Percentiles rank a stretch among this genome's conserved stretches.
Conservation (phyloP, 148 eudicot genomes). For the Talinum fruticosum region DNA sequence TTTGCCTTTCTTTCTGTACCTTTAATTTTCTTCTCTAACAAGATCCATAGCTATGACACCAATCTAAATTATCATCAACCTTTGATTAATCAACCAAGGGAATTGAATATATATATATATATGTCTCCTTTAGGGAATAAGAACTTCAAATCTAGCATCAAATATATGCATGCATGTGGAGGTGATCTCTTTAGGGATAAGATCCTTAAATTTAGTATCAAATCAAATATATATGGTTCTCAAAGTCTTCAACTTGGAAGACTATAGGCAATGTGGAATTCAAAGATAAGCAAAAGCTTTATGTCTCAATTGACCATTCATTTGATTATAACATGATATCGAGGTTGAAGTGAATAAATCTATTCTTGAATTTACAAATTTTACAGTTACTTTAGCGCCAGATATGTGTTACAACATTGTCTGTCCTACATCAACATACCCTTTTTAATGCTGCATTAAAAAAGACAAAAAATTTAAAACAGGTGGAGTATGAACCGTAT, state of each 20-base stretch:
- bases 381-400: too few relatives aligned
- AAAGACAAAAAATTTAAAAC: too few relatives aligned
- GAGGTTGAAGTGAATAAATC: too few relatives aligned
- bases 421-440: too few relatives aligned
- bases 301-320: too few relatives aligned
- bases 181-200: constrained; percentile 1
- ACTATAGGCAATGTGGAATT: not conserved
- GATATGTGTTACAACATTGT: too few relatives aligned
- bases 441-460: too few relatives aligned
- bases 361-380: too few relatives aligned
- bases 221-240: not conserved
- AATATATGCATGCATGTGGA: constrained; percentile 11
- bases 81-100: not conserved
- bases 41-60: not conserved
- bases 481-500: too few relatives aligned
- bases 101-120: not conserved
- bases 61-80: not conserved
- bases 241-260: not conserved
- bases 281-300: not conserved
- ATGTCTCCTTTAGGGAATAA: not conserved
- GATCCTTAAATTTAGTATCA: not conserved
- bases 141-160: not conserved
- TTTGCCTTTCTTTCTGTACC: constrained; percentile 4
- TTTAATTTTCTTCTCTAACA: constrained; percentile 13
- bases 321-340: too few relatives aligned